Evolutionary conservation across 306 rosid species (phyloP).

Genomic region (Acmispon strigosus): DNA sequence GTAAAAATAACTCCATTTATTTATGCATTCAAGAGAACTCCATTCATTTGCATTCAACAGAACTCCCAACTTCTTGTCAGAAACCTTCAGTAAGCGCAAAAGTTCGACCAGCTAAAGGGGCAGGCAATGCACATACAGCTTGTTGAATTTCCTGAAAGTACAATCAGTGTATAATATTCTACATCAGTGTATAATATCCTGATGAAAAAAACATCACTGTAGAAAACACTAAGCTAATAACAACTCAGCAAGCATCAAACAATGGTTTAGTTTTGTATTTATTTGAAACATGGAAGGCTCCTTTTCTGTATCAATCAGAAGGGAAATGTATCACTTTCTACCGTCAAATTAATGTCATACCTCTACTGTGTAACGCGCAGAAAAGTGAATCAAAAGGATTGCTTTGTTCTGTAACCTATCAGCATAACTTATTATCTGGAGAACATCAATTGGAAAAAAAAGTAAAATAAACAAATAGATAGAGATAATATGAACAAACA

Average conservation of each 20-base stretch:
- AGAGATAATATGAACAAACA: not conserved
- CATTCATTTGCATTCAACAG: not conserved
- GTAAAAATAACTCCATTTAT: not conserved
- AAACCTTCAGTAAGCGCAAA: slow-evolving; percentile 79
- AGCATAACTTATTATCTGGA: slow-evolving; percentile 64
- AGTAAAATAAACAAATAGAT: not conserved
- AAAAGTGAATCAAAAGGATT: slow-evolving; percentile 85
- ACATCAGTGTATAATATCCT: not conserved
- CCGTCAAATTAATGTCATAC: slow-evolving; percentile 31
- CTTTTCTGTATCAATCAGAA: not conserved
- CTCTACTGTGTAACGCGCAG: slow-evolving; percentile 66
- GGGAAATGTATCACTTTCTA: not conserved
- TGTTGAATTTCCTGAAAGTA: slow-evolving; percentile 72
- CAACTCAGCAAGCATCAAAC: not conserved
- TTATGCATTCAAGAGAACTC: too few species aligned
- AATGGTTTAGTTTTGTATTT: not conserved
- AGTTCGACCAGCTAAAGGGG: slow-evolving; percentile 65
- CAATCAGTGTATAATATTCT: not conserved
- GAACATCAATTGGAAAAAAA: slow-evolving; percentile 7
- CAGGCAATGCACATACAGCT: slow-evolving; percentile 56
- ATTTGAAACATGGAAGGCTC: slow-evolving; percentile 8
- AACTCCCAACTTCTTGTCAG: slow-evolving; percentile 24
- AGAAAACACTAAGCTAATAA: not conserved
- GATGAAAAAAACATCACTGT: not conserved
- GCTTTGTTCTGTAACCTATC: slow-evolving; percentile 70